Base-by-base conservation (phyloP, 768 basidiomycete genomes). In the Leucosporidium scottii region DNA sequence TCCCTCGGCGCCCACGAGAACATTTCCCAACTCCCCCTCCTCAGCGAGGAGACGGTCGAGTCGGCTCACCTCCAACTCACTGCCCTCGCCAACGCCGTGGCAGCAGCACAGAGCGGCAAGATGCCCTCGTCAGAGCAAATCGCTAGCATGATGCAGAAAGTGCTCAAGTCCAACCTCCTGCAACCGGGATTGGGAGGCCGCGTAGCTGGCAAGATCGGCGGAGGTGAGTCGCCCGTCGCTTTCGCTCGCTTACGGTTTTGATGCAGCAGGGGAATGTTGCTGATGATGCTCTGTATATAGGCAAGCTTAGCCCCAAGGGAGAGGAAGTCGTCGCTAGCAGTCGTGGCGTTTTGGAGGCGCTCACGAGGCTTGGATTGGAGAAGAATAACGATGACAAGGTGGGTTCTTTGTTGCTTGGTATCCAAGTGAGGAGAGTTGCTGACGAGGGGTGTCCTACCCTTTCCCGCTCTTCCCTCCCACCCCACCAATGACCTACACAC, bases 111-210 rank as follows among this genome's bases (percentile, higher is more conserved):
- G 78, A 77, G 6, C n/a, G 79, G 79, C 62, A 80, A 80, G 65
- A 62, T 80, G 12, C 79, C 79, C 55, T 77, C 77, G 0, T 74
- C 76, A 34, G 67, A 76, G 6, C 78, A 79, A 59, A 65, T 79
- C 64, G 65, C 59, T 17, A 18, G 18, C 2, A 55, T 50, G 28
- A 23, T 79, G 74, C 59, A 76, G 70, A 60, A 70, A 39, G 74
- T 67, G 64, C 76, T 70, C 70, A 72, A 47, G 25, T 75, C 61
- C 53, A 74, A 57, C 27, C 60, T 72, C 39, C 57, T 79, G 59
- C 73, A 78, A 39, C 76, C 77, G 27, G 78, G 77, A 34, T 65
- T 76, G 25, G 74, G 74, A 20, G 72, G 73, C 9, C 68, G 79
- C 44, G 76, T 78, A n/a, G 78, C 77, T 0, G 59, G 78, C 47